Evolutionary conservation across 768 basidiomycete genomes (phyloP), one percentile per base, ranked within the genome.

Genomic region (Agaricus bisporus): DNA sequence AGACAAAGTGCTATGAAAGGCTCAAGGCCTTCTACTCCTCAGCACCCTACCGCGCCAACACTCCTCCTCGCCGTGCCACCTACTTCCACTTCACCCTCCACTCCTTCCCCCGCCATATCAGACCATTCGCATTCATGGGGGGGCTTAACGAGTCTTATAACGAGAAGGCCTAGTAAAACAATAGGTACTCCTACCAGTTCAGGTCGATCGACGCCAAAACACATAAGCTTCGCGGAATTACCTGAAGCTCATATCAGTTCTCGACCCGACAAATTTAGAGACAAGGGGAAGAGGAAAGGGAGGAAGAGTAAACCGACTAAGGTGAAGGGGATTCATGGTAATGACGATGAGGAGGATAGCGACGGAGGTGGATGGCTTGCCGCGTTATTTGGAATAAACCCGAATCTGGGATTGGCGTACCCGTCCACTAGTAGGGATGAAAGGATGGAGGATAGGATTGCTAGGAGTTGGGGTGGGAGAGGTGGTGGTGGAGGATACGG

Each of bases 221-320:
- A 82, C n/a, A 89, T 91, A 41, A 86, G 83, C 56, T 91, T 91
- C 58, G 86, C 86, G 35, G 76, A 83, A 68, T 71, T 86, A 45
- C 86, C 87, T 0, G 87, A 88, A 66, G 79, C 82, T 35, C 83
- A 85, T 57, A 71, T 77, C 0, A 69, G 67, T 51, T 67, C 68
- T 28, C 61, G 66, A 39, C 67, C 67, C 15, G 62, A 61, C 15
- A 70, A 68, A 57, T 64, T 72, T 46, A 69, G 69, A 59, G 61
- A 66, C 51, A 67, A 72, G 59, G 61, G 62, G 17, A 71, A 65
- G 41, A 54, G 64, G 58, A 65, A 60, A 65, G 59, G 26, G 55
- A 49, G 48, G 61, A 41, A 51, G 59, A 22, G 48, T 51, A 35
- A 49, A 46, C 42, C 25, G 32, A 14, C 42, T 26, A 45, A 54